Evolutionary conservation across 331 rosid species (phyloP).

Genomic region (Acacia concinna): DNA sequence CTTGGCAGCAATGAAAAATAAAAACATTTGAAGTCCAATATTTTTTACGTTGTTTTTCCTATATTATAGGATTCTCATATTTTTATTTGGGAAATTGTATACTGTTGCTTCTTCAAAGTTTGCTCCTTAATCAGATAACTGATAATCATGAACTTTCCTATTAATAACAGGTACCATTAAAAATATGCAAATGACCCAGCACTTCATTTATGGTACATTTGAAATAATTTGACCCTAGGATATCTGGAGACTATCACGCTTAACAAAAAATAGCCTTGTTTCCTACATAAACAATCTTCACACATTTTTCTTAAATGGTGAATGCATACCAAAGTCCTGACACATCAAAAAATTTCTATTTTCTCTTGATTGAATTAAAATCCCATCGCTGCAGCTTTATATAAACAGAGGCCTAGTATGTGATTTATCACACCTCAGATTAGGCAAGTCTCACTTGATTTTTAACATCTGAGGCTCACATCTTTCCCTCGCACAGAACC

Average conservation of each 20-base stretch:
- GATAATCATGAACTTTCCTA: conserved; percentile 1
- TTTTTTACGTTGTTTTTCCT: background rate
- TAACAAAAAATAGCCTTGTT: background rate
- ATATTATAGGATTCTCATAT: background rate
- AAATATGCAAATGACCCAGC: background rate
- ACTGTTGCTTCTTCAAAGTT: background rate
- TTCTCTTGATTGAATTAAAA: conserved; percentile 4
- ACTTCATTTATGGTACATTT: background rate
- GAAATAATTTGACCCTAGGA: conserved; percentile 1
- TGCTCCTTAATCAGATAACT: conserved; percentile 9
- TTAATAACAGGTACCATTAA: background rate
- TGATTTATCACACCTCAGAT: conserved; percentile 1
- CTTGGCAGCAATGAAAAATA: conserved; percentile 10
- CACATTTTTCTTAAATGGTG: background rate
- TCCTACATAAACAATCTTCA: background rate
- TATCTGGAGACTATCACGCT: background rate
- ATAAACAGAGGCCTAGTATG: conserved; percentile 2
- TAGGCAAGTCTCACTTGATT: background rate
- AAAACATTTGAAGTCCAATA: background rate
- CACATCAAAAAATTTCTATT: background rate
- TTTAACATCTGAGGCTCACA: conserved; percentile 23
- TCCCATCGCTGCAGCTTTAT: conserved; percentile 1
- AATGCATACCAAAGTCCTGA: background rate
- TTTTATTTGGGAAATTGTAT: background rate
- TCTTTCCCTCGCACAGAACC: conserved; percentile 3